Evolutionary conservation across 1,139 yeast genomes (phyloP).

Genomic region (Taphrina communis): DNA sequence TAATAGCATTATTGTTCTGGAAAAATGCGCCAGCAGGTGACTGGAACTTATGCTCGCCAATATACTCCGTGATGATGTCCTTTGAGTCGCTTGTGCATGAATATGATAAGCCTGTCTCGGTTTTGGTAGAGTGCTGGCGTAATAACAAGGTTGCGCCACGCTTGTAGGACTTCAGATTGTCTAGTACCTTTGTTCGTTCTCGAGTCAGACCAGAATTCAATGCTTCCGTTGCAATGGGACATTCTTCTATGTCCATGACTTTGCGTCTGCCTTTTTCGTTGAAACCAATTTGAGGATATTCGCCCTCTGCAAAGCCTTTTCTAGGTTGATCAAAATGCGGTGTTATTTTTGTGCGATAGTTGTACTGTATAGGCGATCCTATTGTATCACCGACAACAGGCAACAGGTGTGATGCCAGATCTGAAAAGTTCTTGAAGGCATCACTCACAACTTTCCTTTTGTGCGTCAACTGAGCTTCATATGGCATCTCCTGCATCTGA

Average conservation of each 20-base stretch:
- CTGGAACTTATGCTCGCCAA: conserved; percentile 72
- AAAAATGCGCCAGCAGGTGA: conserved; percentile 87
- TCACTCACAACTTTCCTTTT: conserved; percentile 76
- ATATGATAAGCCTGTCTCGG: conserved; percentile 44
- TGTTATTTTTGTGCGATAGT: conserved; percentile 88
- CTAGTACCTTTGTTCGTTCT: conserved; percentile 65
- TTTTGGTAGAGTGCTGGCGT: conserved; percentile 70
- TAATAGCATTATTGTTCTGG: conserved; percentile 90
- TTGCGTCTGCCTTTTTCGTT: conserved; percentile 78
- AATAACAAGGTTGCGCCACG: conserved; percentile 87
- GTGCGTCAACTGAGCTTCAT: conserved; percentile 71
- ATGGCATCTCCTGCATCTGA: conserved; percentile 82
- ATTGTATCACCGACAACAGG: conserved; percentile 73
- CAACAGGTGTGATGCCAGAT: conserved; percentile 53
- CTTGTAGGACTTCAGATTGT: conserved; percentile 61
- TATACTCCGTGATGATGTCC: conserved; percentile 78
- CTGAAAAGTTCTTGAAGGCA: conserved; percentile 81
- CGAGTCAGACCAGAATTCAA: conserved; percentile 75
- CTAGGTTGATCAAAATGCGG: conserved; percentile 93
- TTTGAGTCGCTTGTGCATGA: conserved; percentile 66
- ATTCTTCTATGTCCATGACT: conserved; percentile 90
- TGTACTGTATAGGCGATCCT: conserved; percentile 76
- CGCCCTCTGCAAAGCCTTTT: conserved; percentile 51
- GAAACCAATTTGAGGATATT: conserved; percentile 72
- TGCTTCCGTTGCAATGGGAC: conserved; percentile 82